Base-by-base conservation (phyloP, 495 filamentous ascomycete genomes). In the Xylaria flabelliformis region DNA sequence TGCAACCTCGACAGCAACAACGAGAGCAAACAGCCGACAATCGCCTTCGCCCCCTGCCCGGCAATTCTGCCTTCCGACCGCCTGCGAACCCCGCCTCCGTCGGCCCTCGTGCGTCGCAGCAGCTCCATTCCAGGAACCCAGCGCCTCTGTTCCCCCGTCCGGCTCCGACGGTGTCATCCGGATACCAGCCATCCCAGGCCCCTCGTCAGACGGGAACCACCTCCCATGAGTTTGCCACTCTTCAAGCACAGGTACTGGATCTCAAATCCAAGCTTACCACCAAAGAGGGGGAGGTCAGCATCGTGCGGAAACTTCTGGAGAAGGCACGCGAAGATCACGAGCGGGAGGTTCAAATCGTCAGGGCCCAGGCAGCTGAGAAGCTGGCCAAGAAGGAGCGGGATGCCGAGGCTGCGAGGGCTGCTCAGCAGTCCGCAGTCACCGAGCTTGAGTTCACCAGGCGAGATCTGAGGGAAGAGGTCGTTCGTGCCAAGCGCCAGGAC, bases 381-480 rank as follows among this genome's bases (percentile, higher is more conserved):
- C 24, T 83, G 1, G 79, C 84, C 0, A 83, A 83, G 58, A 82
- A 87, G 58, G 82, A 88, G 72, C 80, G 80, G 7, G 76, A 80
- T 0, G 74, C 83, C 24, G 84, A 88, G 58, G 81, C 80, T 17
- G 84, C 85, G 0, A 70, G 80, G n/a, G 80, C 83, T 0, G 83
- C 84, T 0, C 82, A 86, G 63, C 79, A 83, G 32, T 83, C 77
- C 6, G 83, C 82, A 32, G 73, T 81, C 29, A 86, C 84, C 1
- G 87, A 88, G 68, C 82, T 88, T 34, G 82, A 88, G 56, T 89
- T 89, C 71, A 80, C 84, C 41, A 83, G 82, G 32, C 82, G 83
- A 70, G 86, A 88, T 72, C 77, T 88, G 72, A 81, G 79, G 21
- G 86, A 87, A 72, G 85, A 83, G 53, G 74, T 86, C 7, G 80